Evolutionary conservation across 192 early-diverging fungal species (phyloP), one percentile per base, ranked within the genome.

Genomic region (Coemansia sp.): DNA sequence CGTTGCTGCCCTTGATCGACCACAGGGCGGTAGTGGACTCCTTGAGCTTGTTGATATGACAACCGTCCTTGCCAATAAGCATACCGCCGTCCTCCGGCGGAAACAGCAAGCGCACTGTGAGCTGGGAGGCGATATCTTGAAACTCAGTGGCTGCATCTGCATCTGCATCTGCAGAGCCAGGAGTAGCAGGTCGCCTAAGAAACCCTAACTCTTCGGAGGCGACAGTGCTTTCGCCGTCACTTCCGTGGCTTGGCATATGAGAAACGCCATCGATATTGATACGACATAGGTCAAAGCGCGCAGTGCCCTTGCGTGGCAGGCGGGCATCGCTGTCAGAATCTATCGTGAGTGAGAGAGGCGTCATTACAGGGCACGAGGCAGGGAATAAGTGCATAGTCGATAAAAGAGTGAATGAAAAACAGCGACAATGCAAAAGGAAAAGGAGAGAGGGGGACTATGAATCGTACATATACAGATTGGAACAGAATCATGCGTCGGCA

Each of bases 31-130:
- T 27, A 3, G 80, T 72, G 2, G 65, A n/a, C 31, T 71, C 72
- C 44, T 82, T 82, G 63, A 84, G 81, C 67, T 67, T 84, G 50
- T 66, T 73, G 37, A 84, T 78, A 32, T 84, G 77, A 11, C 76
- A 68, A 15, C 81, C 81, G 11, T 64, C 65, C 42, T 74, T 78
- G 50, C 81, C 81, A 60, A 84, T 84, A 53, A 84, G 55, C 67
- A 84, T 64, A 29, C 81, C 81, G 46, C 81, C 81, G 59, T 78
- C 77, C 39, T 76, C 76, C 32, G 50, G 53, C 0, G 66, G 68
- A 25, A 84, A 84, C 0, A 84, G 38, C 41, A 78, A 61, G 17
- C 81, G 64, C 59, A 76, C 38, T 36, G 65, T 50, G 34, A 70
- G 27, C 55, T 39, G 55, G 29, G 55, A 31, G 5, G 55, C 55